Evolutionary conservation across 352 stramenopile species (phyloP).

Genomic region (Thraustochytrium striatum): DNA sequence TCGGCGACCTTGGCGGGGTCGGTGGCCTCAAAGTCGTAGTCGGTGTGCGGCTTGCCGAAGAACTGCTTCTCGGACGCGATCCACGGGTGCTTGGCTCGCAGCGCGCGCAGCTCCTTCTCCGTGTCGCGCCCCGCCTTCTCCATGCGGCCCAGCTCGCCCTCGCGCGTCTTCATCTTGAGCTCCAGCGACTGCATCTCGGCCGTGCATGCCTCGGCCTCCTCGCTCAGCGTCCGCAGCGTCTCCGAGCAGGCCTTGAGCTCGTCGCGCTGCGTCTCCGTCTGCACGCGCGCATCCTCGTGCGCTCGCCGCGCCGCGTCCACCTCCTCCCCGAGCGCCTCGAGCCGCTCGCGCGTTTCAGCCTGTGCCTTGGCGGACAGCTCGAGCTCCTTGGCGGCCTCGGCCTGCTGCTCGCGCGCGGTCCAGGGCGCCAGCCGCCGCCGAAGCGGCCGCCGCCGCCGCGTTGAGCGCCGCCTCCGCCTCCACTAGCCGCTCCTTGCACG

Average conservation of each 20-base stretch:
- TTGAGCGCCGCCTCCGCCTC: constrained; percentile 66
- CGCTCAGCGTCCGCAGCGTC: not conserved
- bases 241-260: not conserved
- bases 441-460: constrained; percentile 16
- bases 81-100: constrained; percentile 91
- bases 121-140: not conserved
- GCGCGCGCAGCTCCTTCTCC: constrained; percentile 23
- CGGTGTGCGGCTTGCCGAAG: constrained; percentile 90
- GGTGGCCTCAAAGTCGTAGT: constrained; percentile 93
- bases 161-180: constrained; percentile 10
- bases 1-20: constrained; percentile 76
- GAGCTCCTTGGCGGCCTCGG: too few relatives aligned
- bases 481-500: constrained; percentile 62
- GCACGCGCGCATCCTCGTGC: not conserved
- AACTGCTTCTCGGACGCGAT: constrained; percentile 93
- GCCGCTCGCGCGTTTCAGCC: constrained; percentile 62
- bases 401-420: too few relatives aligned
- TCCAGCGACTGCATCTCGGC: constrained; percentile 16
- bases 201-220: not conserved
- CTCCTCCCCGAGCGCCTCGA: constrained; percentile 68
- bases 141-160: not conserved
- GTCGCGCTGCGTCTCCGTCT: constrained; percentile 27
- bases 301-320: constrained; percentile 51
- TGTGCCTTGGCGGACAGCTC: constrained; percentile 63
- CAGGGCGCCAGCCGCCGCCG: not conserved